A percentile compares a stretch with the other conserved stretches of the same genome.
These are phyloP conservation scores for Cladosporium sphaerospermum DNA, from an alignment of 2,329 filamentous ascomycete genomes.

Conservation along the genomic window DNA sequence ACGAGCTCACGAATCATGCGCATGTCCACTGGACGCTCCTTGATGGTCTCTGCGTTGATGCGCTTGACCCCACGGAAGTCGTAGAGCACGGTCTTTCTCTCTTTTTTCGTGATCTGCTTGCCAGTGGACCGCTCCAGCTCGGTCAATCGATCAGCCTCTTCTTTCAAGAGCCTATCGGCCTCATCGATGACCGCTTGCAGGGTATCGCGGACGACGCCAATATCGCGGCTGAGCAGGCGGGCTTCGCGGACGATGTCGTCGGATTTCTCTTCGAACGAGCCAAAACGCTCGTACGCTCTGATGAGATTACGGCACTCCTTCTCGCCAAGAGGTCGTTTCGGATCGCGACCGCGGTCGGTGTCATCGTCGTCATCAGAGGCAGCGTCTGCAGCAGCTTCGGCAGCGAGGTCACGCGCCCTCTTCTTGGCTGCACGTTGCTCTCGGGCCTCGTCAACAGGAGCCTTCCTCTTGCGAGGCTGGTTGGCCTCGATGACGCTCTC, in stretches of 20 bases:
- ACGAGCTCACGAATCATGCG: slow-evolving; percentile 73
- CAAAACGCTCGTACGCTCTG: slow-evolving; percentile 83
- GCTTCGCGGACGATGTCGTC: slow-evolving; percentile 86
- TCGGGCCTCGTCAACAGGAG: slow-evolving; percentile 57
- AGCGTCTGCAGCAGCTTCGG: slow-evolving; percentile 42
- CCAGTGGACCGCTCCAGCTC: slow-evolving; percentile 64
- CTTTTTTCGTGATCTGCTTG: slow-evolving; percentile 87
- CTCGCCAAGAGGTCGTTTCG: slow-evolving; percentile 80
- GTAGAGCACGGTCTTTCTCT: slow-evolving; percentile 93
- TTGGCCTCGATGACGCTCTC: slow-evolving; percentile 78
- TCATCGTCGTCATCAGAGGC: slow-evolving; percentile 53
- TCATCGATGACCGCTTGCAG: slow-evolving; percentile 73
- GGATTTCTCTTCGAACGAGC: slow-evolving; percentile 78
- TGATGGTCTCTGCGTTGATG: slow-evolving; percentile 89
- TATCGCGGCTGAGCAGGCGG: slow-evolving; percentile 74
- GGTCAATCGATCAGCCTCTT: slow-evolving; percentile 60
- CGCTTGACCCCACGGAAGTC: slow-evolving; percentile 91
- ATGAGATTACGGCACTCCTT: slow-evolving; percentile 92
- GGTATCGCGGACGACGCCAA: slow-evolving; percentile 68
- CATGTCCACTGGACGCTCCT: slow-evolving; percentile 86
- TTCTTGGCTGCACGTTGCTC: slow-evolving; percentile 66
- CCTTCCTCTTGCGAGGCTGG: slow-evolving; percentile 67
- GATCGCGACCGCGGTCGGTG: slow-evolving; percentile 58
- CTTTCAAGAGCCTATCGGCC: slow-evolving; percentile 63
- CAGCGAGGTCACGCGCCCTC: slow-evolving; percentile 61